phyloP scores from a whole-genome alignment of 495 filamentous ascomycete genomes.

The Lineolata rhizophorae region DNA sequence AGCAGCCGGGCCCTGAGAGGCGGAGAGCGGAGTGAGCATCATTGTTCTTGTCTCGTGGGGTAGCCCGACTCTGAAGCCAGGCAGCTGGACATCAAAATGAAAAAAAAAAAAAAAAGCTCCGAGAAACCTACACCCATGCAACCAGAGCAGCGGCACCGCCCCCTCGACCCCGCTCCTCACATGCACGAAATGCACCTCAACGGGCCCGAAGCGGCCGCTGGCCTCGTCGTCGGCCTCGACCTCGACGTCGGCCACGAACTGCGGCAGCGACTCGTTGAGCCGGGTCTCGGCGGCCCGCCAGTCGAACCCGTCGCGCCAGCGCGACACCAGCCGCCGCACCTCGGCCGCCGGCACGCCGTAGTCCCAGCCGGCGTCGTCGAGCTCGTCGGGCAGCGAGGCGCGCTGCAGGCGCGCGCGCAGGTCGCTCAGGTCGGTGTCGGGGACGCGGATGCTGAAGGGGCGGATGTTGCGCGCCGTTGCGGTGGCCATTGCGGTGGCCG shows the following conservation, averaged over 20 bases:
- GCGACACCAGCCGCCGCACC: conserved; percentile 25
- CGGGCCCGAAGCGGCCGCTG: conserved; percentile 14
- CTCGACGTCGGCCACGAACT: conserved; percentile 12
- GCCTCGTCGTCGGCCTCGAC: background rate
- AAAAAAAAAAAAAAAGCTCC: too few species aligned
- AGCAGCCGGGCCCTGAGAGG: conserved; percentile 39
- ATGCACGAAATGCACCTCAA: conserved; percentile 20
- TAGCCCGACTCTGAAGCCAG: too few species aligned
- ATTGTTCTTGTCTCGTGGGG: background rate
- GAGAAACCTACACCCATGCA: conserved; percentile 16
- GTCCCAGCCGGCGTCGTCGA: conserved; percentile 17
- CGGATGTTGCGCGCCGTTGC: too few species aligned
- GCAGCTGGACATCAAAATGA: too few species aligned
- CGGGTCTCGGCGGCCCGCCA: conserved; percentile 16
- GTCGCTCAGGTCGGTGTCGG: conserved; percentile 6
- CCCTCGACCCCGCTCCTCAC: conserved; percentile 9
- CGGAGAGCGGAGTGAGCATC: background rate
- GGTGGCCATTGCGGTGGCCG: too few species aligned
- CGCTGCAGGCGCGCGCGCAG: conserved; percentile 6
- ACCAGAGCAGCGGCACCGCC: conserved; percentile 18
- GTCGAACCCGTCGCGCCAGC: conserved; percentile 25
- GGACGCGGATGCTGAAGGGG: conserved; percentile 7
- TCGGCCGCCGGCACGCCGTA: conserved; percentile 28
- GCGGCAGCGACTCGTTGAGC: conserved; percentile 18
- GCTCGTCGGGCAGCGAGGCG: conserved; percentile 13